phyloP scores from a whole-genome alignment of 306 rosid species.

The Cucurbita moschata region DNA sequence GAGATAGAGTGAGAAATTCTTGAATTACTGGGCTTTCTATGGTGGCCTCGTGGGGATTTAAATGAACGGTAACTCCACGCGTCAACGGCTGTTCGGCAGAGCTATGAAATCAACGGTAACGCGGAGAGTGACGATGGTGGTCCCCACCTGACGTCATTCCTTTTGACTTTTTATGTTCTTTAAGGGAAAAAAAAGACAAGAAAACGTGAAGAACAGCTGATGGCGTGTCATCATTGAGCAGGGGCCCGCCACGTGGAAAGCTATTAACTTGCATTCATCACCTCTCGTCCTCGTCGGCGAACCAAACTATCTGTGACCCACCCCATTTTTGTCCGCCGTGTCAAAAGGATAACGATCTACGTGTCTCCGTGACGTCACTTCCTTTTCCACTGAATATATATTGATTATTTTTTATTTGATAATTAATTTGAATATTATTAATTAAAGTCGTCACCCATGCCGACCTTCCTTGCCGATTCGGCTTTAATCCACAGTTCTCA shows the following conservation, averaged over 20 bases:
- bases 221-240: neutral
- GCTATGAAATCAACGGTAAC: neutral
- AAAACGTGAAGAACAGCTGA: neutral
- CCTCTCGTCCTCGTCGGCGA: neutral
- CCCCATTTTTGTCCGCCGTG: neutral
- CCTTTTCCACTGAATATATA: no score
- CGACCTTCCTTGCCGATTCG: no score
- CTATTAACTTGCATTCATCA: neutral
- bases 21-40: no score
- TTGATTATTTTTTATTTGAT: neutral
- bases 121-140: neutral
- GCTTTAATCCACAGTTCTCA: no score
- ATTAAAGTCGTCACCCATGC: no score
- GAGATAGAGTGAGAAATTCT: no score
- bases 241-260: constrained; percentile 8
- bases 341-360: neutral
- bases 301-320: neutral
- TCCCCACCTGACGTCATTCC: neutral
- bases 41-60: no score
- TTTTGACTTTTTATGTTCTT: neutral
- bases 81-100: constrained; percentile 5
- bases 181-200: neutral
- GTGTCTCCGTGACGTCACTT: neutral
- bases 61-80: neutral
- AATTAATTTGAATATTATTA: no score